Conservation (phyloP, 371 early-diverging fungal genomes). For the Capillidium rhysosporum region DNA sequence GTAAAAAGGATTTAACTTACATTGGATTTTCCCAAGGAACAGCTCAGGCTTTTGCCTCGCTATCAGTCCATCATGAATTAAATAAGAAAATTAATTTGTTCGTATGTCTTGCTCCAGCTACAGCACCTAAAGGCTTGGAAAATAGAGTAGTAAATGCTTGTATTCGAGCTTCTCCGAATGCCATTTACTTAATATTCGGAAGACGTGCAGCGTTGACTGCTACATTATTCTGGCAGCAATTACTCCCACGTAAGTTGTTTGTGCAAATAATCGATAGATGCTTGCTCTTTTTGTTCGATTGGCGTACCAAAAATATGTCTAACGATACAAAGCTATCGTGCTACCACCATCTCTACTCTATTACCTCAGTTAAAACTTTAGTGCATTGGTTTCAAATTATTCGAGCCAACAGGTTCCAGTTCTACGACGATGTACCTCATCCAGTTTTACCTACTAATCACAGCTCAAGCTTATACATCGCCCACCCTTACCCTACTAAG, state of each 20-base stretch:
- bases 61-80: conserved; percentile 53
- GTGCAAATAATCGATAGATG: conserved; percentile 53
- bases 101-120: conserved; percentile 82
- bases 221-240: conserved; percentile 69
- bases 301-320: conserved; percentile 54
- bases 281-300: conserved; percentile 65
- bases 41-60: conserved; percentile 74
- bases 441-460: conserved; percentile 20
- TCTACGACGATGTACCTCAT: conserved; percentile 81
- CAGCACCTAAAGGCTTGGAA: conserved; percentile 60
- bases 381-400: conserved; percentile 96
- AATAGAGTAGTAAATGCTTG: conserved; percentile 64
- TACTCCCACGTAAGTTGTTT: conserved; percentile 56
- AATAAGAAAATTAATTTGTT: conserved; percentile 69
- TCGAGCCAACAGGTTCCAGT: conserved; percentile 64
- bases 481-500: conserved; percentile 48
- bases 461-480: conserved; percentile 21
- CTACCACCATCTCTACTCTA: conserved; percentile 78
- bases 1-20: conserved; percentile 57
- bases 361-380: conserved; percentile 73
- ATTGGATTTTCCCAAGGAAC: conserved; percentile 95
- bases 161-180: conserved; percentile 65
- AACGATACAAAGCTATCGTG: conserved; percentile 52
- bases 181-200: conserved; percentile 85
- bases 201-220: conserved; percentile 54